phyloP scores from a whole-genome alignment of 2,329 filamentous ascomycete species.

The Reticulascus tulasneorum region DNA sequence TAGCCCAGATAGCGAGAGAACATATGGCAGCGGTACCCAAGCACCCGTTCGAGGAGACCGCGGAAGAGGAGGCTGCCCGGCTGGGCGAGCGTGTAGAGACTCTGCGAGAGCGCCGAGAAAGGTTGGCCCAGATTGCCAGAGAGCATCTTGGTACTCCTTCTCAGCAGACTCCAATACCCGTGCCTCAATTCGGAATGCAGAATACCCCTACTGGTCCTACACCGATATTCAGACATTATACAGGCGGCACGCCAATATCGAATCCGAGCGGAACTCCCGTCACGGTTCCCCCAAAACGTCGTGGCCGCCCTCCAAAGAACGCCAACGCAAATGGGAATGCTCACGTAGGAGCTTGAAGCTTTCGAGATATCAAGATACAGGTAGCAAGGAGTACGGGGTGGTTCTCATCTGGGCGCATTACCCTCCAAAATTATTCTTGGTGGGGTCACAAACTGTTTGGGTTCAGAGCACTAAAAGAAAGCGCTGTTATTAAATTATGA shows the following conservation, averaged over 20 bases:
- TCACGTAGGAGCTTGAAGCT: no score
- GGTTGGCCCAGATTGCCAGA: slow-evolving; percentile 9
- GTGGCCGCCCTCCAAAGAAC: slow-evolving; percentile 13
- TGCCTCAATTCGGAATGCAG: slow-evolving; percentile 16
- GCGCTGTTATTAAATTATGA: no score
- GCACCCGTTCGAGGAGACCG: slow-evolving; percentile 13
- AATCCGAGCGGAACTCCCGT: slow-evolving; percentile 6
- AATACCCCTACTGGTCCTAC: background rate
- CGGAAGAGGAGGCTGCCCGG: slow-evolving; percentile 13
- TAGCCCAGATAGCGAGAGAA: slow-evolving; percentile 13
- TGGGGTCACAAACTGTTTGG: no score
- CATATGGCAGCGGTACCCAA: slow-evolving; percentile 9
- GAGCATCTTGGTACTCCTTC: slow-evolving; percentile 11
- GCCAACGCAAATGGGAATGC: no score
- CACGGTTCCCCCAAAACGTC: slow-evolving; percentile 8
- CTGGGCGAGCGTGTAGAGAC: no score
- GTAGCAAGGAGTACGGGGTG: no score
- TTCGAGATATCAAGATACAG: no score
- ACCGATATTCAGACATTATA: slow-evolving; percentile 14
- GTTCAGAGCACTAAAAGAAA: no score
- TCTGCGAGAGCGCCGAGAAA: slow-evolving; percentile 7
- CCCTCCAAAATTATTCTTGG: no score
- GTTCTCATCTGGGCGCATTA: no score
- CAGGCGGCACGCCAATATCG: slow-evolving; percentile 2
- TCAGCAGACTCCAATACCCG: slow-evolving; percentile 14